phyloP scores from a whole-genome alignment of 495 filamentous ascomycete species.

The Aspergillus olivimuriae region DNA sequence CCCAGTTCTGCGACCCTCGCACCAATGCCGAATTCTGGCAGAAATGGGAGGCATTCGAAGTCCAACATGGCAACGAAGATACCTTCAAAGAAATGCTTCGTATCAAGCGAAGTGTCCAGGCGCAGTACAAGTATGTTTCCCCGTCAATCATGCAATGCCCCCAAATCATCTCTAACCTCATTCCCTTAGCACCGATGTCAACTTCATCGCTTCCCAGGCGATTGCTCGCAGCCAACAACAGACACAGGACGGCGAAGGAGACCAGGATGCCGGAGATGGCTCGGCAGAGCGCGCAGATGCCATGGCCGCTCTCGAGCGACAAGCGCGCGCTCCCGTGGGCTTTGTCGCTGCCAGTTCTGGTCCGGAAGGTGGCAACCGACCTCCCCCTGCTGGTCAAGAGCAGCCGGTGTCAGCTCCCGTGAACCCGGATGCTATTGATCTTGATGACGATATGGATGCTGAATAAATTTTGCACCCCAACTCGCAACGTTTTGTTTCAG shows the following conservation, averaged over 20 bases:
- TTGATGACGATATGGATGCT: slow-evolving; percentile 60
- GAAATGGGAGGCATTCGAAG: slow-evolving; percentile 97
- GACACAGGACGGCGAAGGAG: slow-evolving; percentile 36
- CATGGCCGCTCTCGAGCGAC: slow-evolving; percentile 85
- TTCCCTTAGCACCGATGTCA: slow-evolving; percentile 82
- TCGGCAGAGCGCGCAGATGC: slow-evolving; percentile 63
- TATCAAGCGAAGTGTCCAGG: slow-evolving; percentile 94
- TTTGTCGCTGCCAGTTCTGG: slow-evolving; percentile 86
- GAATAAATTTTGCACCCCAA: slow-evolving; percentile 17
- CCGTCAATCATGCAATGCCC: slow-evolving; percentile 1
- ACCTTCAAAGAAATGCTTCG: slow-evolving; percentile 99
- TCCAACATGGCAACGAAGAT: slow-evolving; percentile 96
- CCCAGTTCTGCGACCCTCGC: slow-evolving; percentile 93
- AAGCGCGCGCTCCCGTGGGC: slow-evolving; percentile 80
- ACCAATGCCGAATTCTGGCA: slow-evolving; percentile 87
- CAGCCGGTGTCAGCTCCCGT: slow-evolving; percentile 40
- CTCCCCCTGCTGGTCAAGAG: slow-evolving; percentile 32
- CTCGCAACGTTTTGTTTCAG: neutral
- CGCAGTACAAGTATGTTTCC: slow-evolving; percentile 77
- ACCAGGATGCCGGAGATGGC: slow-evolving; percentile 39
- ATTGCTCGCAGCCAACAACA: slow-evolving; percentile 70
- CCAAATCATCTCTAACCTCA: slow-evolving; percentile 8
- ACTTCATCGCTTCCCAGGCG: slow-evolving; percentile 95
- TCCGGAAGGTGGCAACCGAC: slow-evolving; percentile 64
- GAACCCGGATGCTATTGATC: slow-evolving; percentile 87